These are phyloP conservation scores for Didymella pinodella DNA, from an alignment of 2,329 filamentous ascomycete genomes.

Conservation along the genomic window DNA sequence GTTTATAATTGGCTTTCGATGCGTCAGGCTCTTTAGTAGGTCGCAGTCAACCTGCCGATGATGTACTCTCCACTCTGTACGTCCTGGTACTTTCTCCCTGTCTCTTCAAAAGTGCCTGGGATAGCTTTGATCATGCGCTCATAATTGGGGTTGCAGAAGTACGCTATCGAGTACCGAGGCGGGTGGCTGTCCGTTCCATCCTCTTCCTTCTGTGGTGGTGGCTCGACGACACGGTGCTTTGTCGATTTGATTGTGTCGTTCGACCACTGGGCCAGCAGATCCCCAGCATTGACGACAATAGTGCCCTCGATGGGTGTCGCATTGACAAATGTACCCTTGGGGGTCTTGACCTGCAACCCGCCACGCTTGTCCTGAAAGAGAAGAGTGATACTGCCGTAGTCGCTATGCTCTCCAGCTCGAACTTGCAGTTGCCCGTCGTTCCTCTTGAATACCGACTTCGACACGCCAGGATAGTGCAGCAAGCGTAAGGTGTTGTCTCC, in stretches of 20 bases:
- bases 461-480: slow-evolving; percentile 77
- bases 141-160: slow-evolving; percentile 90
- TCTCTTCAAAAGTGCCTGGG: slow-evolving; percentile 75
- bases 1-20: not conserved
- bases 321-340: slow-evolving; percentile 79
- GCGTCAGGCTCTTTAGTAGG: slow-evolving; percentile 53
- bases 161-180: slow-evolving; percentile 83
- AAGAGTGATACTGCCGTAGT: slow-evolving; percentile 61
- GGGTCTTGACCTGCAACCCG: slow-evolving; percentile 70
- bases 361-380: slow-evolving; percentile 63
- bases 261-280: slow-evolving; percentile 85
- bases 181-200: slow-evolving; percentile 68
- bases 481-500: slow-evolving; percentile 67
- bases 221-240: slow-evolving; percentile 88
- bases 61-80: slow-evolving; percentile 85
- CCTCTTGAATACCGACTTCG: slow-evolving; percentile 68
- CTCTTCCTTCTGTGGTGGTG: slow-evolving; percentile 61
- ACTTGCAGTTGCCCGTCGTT: slow-evolving; percentile 76
- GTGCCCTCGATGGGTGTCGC: slow-evolving; percentile 82
- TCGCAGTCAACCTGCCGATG: slow-evolving; percentile 77
- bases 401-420: slow-evolving; percentile 79
- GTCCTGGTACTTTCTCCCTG: slow-evolving; percentile 78
- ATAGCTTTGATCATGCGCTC: slow-evolving; percentile 79
- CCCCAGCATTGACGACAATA: slow-evolving; percentile 88
- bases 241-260: slow-evolving; percentile 93